phyloP scores from a whole-genome alignment of 1,284 basidiomycete genomes.

The Pterulicium gracile region DNA sequence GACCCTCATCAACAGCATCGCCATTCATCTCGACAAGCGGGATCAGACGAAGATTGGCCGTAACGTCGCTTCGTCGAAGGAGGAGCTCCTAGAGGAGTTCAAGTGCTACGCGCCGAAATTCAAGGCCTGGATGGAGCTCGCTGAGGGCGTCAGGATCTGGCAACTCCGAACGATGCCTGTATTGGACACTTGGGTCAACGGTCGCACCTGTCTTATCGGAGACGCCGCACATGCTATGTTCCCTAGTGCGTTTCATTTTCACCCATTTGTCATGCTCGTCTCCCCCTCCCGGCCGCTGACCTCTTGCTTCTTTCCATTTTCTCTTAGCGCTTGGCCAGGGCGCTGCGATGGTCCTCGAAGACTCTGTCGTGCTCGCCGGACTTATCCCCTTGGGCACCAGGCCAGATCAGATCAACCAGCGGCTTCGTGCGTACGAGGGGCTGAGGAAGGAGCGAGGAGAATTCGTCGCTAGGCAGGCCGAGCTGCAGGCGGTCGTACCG shows the following conservation, averaged over 20 bases:
- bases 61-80: slow-evolving; percentile 8
- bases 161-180: slow-evolving; percentile 9
- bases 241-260: slow-evolving; percentile 2
- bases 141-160: slow-evolving; percentile 9
- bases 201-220: slow-evolving; percentile 11
- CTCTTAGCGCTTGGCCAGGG: slow-evolving; percentile 11
- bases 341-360: slow-evolving; percentile 11
- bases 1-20: slow-evolving; percentile 2
- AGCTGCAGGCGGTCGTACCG: background rate
- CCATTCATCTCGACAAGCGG: slow-evolving; percentile 3
- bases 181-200: slow-evolving; percentile 7
- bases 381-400: slow-evolving; percentile 10
- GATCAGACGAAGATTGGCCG: slow-evolving; percentile 5
- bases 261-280: background rate
- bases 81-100: slow-evolving; percentile 9
- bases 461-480: slow-evolving; percentile 12
- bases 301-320: background rate
- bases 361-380: slow-evolving; percentile 9
- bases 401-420: slow-evolving; percentile 8
- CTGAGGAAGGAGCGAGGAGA: slow-evolving; percentile 11
- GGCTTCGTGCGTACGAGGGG: slow-evolving; percentile 10
- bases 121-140: slow-evolving; percentile 7
- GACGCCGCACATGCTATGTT: slow-evolving; percentile 10
- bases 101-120: slow-evolving; percentile 6
- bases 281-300: background rate